Evolutionary conservation across 306 rosid genomes (phyloP).

Genomic region (Sesbania bispinosa): DNA sequence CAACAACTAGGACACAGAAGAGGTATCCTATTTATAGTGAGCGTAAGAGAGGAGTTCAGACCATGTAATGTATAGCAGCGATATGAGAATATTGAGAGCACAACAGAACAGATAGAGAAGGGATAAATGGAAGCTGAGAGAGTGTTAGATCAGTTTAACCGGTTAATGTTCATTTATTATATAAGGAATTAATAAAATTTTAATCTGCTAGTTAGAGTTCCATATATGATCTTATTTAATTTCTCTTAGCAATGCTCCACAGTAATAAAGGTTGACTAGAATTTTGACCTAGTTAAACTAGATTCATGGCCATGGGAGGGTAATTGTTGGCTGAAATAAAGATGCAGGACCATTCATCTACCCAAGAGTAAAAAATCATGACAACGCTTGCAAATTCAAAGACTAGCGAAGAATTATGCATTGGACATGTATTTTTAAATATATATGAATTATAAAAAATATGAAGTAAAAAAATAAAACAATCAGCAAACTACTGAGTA

Average conservation of each 20-base stretch:
- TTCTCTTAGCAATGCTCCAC: neutral
- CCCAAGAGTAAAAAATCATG: neutral
- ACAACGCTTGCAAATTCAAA: neutral
- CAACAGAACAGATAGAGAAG: neutral
- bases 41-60: slow-evolving; percentile 36
- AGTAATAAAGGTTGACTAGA: neutral
- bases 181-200: slow-evolving; percentile 8
- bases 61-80: slow-evolving; percentile 17
- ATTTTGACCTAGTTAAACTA: neutral
- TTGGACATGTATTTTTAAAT: no score
- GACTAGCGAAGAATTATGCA: neutral
- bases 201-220: neutral
- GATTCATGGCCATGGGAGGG: neutral
- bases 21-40: slow-evolving; percentile 73
- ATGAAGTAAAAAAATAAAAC: no score
- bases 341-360: neutral
- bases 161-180: slow-evolving; percentile 4
- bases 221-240: slow-evolving; percentile 3
- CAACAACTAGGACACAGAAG: slow-evolving; percentile 93
- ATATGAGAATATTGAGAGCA: slow-evolving; percentile 16
- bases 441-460: no score
- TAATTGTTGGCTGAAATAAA: neutral
- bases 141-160: slow-evolving; percentile 24
- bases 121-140: neutral
- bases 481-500: no score